Conservation (phyloP, 225 moss, liverwort and hornwort species). For the Pseudoscleropodium purum region DNA sequence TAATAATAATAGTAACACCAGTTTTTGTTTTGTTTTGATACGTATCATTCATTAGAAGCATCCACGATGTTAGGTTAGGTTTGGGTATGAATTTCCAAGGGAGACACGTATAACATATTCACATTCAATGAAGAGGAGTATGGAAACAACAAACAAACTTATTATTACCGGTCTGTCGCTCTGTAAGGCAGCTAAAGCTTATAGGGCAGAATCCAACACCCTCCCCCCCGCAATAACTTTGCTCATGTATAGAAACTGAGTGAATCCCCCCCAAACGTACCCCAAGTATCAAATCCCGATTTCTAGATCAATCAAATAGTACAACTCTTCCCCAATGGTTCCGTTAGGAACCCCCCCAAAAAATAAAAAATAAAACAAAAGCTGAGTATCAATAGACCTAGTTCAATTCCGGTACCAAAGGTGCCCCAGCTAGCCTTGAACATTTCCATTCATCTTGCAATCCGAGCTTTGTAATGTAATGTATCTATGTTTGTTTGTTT, state of each 20-base stretch:
- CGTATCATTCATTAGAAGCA: too few species aligned
- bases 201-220: neutral
- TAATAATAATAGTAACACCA: neutral
- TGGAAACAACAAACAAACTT: neutral
- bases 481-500: too few species aligned
- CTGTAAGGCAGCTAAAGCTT: neutral
- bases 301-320: neutral
- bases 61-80: too few species aligned
- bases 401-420: neutral
- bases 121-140: neutral
- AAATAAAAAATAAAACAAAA: neutral
- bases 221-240: neutral
- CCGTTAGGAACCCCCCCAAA: too few species aligned
- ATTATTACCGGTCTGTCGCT: too few species aligned
- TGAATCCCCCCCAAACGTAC: neutral
- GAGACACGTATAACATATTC: too few species aligned
- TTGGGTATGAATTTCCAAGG: neutral
- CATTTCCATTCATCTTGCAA: neutral
- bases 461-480: neutral
- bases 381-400: neutral
- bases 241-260: neutral
- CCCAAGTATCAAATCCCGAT: neutral
- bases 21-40: neutral
- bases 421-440: too few species aligned
- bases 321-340: neutral